These are phyloP conservation scores for Lithospermum erythrorhizon DNA, from an alignment of 257 asterid genomes.

Conservation along the genomic window DNA sequence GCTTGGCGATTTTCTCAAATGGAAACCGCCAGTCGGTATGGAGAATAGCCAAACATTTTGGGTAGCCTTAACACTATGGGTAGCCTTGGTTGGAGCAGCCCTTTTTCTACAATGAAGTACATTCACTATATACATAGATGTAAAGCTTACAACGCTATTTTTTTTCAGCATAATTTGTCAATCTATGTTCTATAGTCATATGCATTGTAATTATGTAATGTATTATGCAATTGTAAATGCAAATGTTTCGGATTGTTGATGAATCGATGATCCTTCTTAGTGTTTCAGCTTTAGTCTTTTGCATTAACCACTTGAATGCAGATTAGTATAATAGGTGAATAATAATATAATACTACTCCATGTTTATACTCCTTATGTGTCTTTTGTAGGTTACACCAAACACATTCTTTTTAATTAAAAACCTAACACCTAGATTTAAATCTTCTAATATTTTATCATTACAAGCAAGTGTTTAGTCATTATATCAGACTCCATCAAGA, in stretches of 20 bases:
- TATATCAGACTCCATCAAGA: no score
- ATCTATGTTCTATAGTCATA: background rate
- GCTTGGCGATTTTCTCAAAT: slow-evolving; percentile 61
- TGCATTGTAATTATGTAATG: background rate
- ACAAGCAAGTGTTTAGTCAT: no score
- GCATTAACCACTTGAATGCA: no score
- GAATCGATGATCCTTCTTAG: background rate
- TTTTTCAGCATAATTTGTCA: slow-evolving; percentile 9
- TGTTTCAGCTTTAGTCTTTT: background rate
- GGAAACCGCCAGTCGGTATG: slow-evolving; percentile 72
- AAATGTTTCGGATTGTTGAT: background rate
- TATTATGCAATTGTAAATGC: background rate
- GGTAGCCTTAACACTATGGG: slow-evolving; percentile 71
- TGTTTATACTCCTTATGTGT: no score
- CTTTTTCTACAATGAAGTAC: slow-evolving; percentile 53
- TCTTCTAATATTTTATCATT: no score
- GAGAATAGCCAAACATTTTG: slow-evolving; percentile 68
- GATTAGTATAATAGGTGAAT: no score
- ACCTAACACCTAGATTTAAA: no score
- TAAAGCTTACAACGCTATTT: slow-evolving; percentile 10
- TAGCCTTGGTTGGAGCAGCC: slow-evolving; percentile 77
- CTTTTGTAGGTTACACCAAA: no score
- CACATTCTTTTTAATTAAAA: no score
- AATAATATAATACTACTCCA: no score
- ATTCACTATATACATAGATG: slow-evolving; percentile 6